Evolutionary conservation across 148 eudicot genomes (phyloP), one percentile per base, ranked within the genome.

Genomic region (Bassia scoparia): DNA sequence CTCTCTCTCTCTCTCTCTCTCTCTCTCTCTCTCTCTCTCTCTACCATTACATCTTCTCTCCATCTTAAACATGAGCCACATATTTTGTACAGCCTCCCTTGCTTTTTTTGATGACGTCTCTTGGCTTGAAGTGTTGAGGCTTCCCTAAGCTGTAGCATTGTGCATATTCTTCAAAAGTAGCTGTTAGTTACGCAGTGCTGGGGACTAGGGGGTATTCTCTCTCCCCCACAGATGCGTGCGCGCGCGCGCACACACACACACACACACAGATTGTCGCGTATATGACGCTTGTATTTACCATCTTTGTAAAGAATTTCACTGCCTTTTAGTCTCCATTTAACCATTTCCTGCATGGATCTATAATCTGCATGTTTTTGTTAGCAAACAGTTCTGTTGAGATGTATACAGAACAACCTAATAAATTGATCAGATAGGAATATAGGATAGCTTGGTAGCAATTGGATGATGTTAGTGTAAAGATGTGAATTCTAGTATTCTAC

Each of bases 131-230:
- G n/a, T n/a, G n/a, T n/a, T n/a, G 37, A 58, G 53, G 53, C 49
- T 58, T 58, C 52, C 27, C 23, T 29, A 9, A n/a, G 58, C 44
- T 60, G 75, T 54, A 72, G 43, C 68, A 72, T 60, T 33, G 33
- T 63, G 50, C 69, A 49, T 73, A 26, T 74, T 74, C 53, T 35
- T 44, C 35, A 50, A 58, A 59, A 49, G 43, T 23, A 5, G 67
- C 55, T 44, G 68, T 35, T 61, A 61, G 43, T 70, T 54, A 26
- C 14, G 5, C 12, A 34, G 34, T 62, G 61, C 60, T 27, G 50
- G 76, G 69, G 20, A 50, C 60, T 27, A 62, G 76, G 69, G 20
- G 50, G 69, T 16, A 7, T 38, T 64, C 70, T 74, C 43, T 50
- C 62, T 64, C 61, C 27, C 61, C 27, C 29, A n/a, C n/a, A n/a